These are phyloP conservation scores for Osmanthus fragrans DNA, from an alignment of 257 asterid species.

Conservation along the genomic window DNA sequence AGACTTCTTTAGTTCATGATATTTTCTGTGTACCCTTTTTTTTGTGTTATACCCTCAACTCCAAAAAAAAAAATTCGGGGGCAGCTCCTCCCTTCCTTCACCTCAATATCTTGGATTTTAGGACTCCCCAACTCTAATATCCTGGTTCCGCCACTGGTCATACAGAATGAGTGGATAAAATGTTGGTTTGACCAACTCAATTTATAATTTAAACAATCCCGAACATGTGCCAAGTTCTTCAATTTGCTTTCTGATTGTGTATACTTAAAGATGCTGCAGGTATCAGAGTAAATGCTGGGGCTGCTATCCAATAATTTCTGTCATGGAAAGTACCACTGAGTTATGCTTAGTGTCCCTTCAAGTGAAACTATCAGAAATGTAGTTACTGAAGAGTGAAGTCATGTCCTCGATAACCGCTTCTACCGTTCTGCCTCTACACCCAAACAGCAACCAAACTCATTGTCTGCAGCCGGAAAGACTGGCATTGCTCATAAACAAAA, in stretches of 20 bases:
- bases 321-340: not conserved
- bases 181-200: not conserved
- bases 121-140: no score
- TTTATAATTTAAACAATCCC: not conserved
- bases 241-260: not conserved
- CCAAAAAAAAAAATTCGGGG: no score
- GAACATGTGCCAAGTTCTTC: not conserved
- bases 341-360: not conserved
- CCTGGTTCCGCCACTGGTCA: no score
- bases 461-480: slow-evolving; percentile 36
- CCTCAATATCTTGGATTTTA: no score
- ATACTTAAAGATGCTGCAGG: not conserved
- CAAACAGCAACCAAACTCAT: slow-evolving; percentile 16
- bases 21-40: no score
- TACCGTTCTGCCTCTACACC: slow-evolving; percentile 29
- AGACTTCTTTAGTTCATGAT: no score
- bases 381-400: slow-evolving; percentile 5
- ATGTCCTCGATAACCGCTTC: slow-evolving; percentile 44
- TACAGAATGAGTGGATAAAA: no score
- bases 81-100: no score
- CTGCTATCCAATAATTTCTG: not conserved
- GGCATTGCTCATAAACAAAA: slow-evolving; percentile 48
- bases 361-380: not conserved
- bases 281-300: not conserved
- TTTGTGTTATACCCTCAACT: no score